Evolutionary conservation across 139 green algal species (phyloP).

Genomic region (Desmodesmus armatus): DNA sequence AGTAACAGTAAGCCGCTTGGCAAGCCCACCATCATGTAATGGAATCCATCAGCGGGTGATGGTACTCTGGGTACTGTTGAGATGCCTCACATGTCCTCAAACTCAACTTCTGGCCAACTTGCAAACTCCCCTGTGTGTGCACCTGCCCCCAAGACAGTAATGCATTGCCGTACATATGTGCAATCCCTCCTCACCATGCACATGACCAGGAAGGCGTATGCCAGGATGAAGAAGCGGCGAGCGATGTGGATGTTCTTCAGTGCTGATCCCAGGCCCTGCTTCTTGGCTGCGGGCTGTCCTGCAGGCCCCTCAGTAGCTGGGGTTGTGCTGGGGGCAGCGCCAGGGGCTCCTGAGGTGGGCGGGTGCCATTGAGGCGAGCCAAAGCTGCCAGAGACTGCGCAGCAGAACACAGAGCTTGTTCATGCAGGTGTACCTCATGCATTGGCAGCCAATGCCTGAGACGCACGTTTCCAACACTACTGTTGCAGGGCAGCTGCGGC

Average conservation of each 20-base stretch:
- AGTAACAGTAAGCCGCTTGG: too few species aligned
- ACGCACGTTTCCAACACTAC: too few species aligned
- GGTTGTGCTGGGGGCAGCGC: slow-evolving; percentile 41
- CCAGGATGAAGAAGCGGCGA: slow-evolving; percentile 58
- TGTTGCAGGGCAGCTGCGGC: too few species aligned
- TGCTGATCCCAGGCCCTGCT: slow-evolving; percentile 1
- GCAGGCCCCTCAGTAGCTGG: background rate
- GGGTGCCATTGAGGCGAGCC: slow-evolving; percentile 62
- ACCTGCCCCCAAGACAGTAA: background rate
- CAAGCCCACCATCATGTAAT: too few species aligned
- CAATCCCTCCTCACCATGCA: slow-evolving; percentile 41
- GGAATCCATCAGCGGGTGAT: too few species aligned
- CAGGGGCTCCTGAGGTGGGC: slow-evolving; percentile 64
- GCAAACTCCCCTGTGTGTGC: too few species aligned
- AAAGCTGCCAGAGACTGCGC: slow-evolving; percentile 53
- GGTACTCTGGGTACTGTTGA: too few species aligned
- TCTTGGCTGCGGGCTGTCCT: background rate
- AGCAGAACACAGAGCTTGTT: background rate
- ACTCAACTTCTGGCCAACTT: too few species aligned
- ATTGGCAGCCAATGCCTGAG: background rate
- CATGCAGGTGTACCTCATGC: background rate
- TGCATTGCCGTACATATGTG: slow-evolving; percentile 15
- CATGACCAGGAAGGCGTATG: slow-evolving; percentile 50
- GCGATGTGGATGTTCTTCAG: slow-evolving; percentile 51
- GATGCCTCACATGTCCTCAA: too few species aligned